phyloP scores from a whole-genome alignment of 78 protist genomes.

The Dictyostelium brefeldianum region DNA sequence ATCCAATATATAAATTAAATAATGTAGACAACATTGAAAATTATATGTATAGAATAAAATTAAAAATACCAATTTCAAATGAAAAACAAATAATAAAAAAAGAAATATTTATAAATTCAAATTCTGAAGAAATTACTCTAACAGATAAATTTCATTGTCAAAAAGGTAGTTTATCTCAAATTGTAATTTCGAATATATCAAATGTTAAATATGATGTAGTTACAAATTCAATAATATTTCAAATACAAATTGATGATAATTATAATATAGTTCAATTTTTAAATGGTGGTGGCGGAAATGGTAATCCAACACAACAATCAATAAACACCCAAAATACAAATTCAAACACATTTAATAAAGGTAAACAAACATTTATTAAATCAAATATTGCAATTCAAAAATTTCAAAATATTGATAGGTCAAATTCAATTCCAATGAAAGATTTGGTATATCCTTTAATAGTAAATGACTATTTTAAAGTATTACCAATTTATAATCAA shows the following conservation, averaged over 20 bases:
- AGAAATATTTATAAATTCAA: neutral
- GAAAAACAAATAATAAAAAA: neutral
- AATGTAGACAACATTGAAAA: neutral
- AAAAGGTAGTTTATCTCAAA: neutral
- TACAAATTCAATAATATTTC: neutral
- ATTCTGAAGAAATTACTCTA: neutral
- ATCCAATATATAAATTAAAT: neutral
- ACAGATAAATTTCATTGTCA: neutral
- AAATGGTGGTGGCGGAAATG: neutral
- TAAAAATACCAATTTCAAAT: neutral
- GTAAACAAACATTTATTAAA: neutral
- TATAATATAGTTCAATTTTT: neutral
- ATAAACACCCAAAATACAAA: neutral
- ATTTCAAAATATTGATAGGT: slow-evolving; percentile 1
- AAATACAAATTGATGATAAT: neutral
- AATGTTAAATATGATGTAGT: neutral
- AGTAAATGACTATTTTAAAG: neutral
- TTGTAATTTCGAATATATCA: neutral
- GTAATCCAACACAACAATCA: neutral
- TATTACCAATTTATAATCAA: neutral
- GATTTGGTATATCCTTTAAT: neutral
- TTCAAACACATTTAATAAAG: neutral
- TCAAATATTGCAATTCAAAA: no score
- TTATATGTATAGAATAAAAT: neutral
- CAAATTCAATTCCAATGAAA: neutral